These are phyloP conservation scores for Liriodendron chinense DNA, from an alignment of 164 flowering plant species.

Conservation along the genomic window DNA sequence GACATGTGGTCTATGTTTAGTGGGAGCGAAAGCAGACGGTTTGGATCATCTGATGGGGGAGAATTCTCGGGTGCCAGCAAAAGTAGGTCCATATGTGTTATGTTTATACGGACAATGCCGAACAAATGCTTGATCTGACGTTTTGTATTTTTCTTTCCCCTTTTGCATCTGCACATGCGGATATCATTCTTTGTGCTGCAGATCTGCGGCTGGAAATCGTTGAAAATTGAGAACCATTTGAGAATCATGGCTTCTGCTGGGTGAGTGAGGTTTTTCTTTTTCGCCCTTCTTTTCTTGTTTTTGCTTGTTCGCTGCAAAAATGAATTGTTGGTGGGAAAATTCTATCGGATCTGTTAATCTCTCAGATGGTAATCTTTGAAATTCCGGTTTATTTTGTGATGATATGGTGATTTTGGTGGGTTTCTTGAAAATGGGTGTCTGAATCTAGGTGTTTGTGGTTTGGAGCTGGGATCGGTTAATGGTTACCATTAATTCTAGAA, in stretches of 20 bases:
- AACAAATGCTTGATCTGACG: neutral
- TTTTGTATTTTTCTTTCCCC: neutral
- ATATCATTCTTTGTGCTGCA: conserved; percentile 20
- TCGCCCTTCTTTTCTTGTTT: neutral
- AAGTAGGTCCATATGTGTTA: neutral
- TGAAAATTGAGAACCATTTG: conserved; percentile 32
- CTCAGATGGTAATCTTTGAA: neutral
- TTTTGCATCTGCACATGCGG: neutral
- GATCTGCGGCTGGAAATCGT: conserved; percentile 37
- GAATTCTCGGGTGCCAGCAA: neutral
- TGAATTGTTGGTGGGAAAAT: neutral
- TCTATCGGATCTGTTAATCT: neutral
- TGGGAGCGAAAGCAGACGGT: neutral
- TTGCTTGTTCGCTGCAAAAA: neutral
- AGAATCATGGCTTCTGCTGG: conserved; percentile 25
- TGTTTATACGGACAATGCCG: neutral
- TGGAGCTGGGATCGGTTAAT: neutral
- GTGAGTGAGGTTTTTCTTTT: conserved; percentile 25
- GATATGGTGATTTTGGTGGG: neutral
- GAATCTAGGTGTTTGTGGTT: neutral
- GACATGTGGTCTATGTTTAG: too few relatives aligned
- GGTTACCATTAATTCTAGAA: neutral
- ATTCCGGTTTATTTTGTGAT: neutral
- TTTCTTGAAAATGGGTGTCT: neutral
- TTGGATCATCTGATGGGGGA: neutral